A percentile compares a stretch with the other conserved stretches of the same genome.
These are phyloP conservation scores for Rhynchospora pubera DNA, from an alignment of 176 grass and related monocot genomes.

Conservation along the genomic window DNA sequence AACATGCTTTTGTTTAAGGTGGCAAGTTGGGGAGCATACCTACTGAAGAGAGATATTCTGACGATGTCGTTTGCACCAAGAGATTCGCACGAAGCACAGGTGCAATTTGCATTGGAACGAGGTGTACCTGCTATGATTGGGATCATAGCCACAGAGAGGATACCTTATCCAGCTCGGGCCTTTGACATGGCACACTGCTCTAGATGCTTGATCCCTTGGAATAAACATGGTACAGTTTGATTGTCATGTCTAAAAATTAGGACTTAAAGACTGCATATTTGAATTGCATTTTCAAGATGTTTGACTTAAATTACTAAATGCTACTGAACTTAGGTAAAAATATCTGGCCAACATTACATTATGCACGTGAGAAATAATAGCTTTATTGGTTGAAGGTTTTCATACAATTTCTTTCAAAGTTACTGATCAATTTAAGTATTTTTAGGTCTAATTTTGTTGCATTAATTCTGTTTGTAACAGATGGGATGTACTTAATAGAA, in stretches of 20 bases:
- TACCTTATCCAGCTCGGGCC: conserved; percentile 71
- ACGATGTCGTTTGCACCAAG: conserved; percentile 92
- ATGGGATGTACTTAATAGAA: conserved; percentile 63
- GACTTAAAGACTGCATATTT: background rate
- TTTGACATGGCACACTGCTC: conserved; percentile 95
- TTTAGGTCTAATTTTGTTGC: background rate
- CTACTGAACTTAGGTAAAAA: background rate
- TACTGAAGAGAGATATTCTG: conserved; percentile 62
- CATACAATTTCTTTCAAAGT: background rate
- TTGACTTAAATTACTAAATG: background rate
- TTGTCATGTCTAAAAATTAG: conserved; percentile 4
- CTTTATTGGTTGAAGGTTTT: background rate
- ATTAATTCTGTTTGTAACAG: conserved; percentile 22
- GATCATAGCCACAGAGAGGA: conserved; percentile 54
- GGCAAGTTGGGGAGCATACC: conserved; percentile 88
- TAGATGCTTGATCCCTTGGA: conserved; percentile 89
- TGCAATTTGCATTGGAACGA: conserved; percentile 78
- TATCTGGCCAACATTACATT: background rate
- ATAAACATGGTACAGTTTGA: conserved; percentile 41
- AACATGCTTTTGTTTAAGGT: conserved; percentile 33
- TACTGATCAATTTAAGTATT: background rate
- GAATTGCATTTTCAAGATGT: background rate
- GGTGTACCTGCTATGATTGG: conserved; percentile 85
- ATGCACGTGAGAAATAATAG: background rate
- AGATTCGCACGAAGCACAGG: conserved; percentile 79